These are phyloP conservation scores for Rhizopogon vinicolor DNA, from an alignment of 768 basidiomycete genomes.

Conservation along the genomic window DNA sequence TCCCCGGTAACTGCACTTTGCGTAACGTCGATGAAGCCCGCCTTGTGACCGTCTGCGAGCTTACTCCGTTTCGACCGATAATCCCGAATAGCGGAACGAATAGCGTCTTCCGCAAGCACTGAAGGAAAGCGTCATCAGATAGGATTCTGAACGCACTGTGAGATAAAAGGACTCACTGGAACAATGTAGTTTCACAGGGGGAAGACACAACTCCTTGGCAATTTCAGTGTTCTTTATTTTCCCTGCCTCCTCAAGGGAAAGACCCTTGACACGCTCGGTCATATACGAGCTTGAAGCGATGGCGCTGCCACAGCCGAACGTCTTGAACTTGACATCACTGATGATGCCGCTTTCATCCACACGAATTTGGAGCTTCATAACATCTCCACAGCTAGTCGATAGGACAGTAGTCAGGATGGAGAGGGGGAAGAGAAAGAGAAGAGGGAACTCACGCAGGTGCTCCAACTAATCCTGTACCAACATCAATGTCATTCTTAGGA, in stretches of 20 bases:
- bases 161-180: constrained; percentile 62
- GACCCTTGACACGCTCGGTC: constrained; percentile 97
- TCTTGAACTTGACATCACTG: constrained; percentile 99
- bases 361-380: constrained; percentile 99
- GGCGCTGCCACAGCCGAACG: constrained; percentile 97
- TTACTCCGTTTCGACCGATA: constrained; percentile 81
- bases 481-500: constrained; percentile 85
- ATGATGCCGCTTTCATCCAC: constrained; percentile 95
- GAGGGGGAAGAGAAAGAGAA: constrained; percentile 2
- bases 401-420: constrained; percentile 11
- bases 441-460: constrained; percentile 78
- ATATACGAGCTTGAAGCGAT: constrained; percentile 98
- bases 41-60: constrained; percentile 44
- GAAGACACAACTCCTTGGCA: constrained; percentile 92
- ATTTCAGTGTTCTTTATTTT: constrained; percentile 99
- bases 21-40: constrained; percentile 68
- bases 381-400: constrained; percentile 79
- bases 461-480: constrained; percentile 97
- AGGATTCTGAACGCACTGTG: neutral
- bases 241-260: constrained; percentile 90
- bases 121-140: constrained; percentile 20
- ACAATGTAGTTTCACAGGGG: constrained; percentile 94
- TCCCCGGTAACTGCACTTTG: constrained; percentile 51
- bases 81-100: constrained; percentile 95
- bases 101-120: constrained; percentile 98